Percentiles rank a stretch among this genome's conserved stretches.
phyloP scores from a whole-genome alignment of 345 rosid species.

The Camelina hispida region DNA sequence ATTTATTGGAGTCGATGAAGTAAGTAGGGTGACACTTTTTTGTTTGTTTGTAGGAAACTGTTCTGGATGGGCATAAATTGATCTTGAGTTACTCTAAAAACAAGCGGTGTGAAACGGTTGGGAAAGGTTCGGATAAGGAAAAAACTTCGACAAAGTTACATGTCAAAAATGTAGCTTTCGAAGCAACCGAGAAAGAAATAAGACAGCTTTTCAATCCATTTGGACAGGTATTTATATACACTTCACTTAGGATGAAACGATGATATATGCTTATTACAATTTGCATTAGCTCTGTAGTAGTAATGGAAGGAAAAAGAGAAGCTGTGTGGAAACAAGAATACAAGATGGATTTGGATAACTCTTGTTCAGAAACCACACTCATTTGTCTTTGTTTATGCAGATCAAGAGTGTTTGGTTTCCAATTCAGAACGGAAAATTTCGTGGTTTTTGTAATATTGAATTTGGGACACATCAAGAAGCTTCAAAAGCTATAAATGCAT shows the following conservation, averaged over 20 bases:
- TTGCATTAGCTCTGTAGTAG: no score
- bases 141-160: conserved; percentile 76
- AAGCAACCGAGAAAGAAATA: conserved; percentile 90
- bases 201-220: conserved; percentile 90
- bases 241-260: conserved; percentile 9
- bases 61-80: conserved; percentile 93
- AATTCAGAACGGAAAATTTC: conserved; percentile 63
- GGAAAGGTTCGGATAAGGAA: conserved; percentile 62
- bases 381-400: conserved; percentile 45
- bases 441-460: conserved; percentile 85
- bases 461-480: conserved; percentile 90
- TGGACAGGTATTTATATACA: conserved; percentile 73
- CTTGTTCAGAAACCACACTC: background rate
- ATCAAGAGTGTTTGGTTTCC: conserved; percentile 87
- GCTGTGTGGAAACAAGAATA: no score
- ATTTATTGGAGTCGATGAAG: conserved; percentile 9
- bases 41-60: conserved; percentile 61
- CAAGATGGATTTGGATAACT: background rate
- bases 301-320: no score
- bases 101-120: conserved; percentile 63
- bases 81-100: conserved; percentile 76
- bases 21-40: conserved; percentile 5
- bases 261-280: background rate
- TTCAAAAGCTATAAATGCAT: conserved; percentile 67
- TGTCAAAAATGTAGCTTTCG: conserved; percentile 89